Percentiles rank a stretch among this genome's conserved stretches.
Conservation (phyloP, 176 grass and related monocot species). For the Juncus effusus region DNA sequence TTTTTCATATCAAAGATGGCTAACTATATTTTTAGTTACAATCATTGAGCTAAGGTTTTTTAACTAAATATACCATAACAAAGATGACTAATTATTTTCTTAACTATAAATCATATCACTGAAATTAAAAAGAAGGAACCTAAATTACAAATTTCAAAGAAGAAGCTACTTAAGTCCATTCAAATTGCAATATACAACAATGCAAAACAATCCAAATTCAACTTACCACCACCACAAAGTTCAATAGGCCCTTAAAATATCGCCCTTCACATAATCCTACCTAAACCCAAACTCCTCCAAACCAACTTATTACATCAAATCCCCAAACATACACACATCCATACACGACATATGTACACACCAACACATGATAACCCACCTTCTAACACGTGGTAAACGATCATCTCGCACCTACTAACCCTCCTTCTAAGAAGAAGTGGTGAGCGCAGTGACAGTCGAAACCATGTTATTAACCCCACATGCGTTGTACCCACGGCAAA, state of each 20-base stretch:
- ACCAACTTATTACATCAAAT: not conserved
- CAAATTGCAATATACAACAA: slow-evolving; percentile 29
- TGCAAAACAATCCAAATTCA: not conserved
- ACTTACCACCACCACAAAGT: slow-evolving; percentile 1
- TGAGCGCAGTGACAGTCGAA: slow-evolving; percentile 59
- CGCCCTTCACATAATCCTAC: not conserved
- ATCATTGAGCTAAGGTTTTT: too few species aligned
- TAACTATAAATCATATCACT: too few species aligned
- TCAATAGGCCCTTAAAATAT: slow-evolving; percentile 11
- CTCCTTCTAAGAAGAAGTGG: slow-evolving; percentile 34
- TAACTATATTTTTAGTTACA: too few species aligned
- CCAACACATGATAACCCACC: not conserved
- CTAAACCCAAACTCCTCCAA: not conserved
- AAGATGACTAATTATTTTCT: too few species aligned
- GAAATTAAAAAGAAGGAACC: too few species aligned
- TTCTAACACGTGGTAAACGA: slow-evolving; percentile 1
- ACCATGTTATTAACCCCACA: slow-evolving; percentile 81
- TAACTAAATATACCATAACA: too few species aligned
- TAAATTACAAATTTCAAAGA: not conserved
- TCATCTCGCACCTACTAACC: slow-evolving; percentile 5
- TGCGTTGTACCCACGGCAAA: slow-evolving; percentile 52
- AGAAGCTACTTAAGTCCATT: not conserved
- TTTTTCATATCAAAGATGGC: too few species aligned
- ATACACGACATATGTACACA: slow-evolving; percentile 9
- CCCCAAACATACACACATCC: slow-evolving; percentile 1